Evolutionary conservation across 768 basidiomycete genomes (phyloP), one percentile per base, ranked within the genome.

Genomic region (Amyloporia xantha): DNA sequence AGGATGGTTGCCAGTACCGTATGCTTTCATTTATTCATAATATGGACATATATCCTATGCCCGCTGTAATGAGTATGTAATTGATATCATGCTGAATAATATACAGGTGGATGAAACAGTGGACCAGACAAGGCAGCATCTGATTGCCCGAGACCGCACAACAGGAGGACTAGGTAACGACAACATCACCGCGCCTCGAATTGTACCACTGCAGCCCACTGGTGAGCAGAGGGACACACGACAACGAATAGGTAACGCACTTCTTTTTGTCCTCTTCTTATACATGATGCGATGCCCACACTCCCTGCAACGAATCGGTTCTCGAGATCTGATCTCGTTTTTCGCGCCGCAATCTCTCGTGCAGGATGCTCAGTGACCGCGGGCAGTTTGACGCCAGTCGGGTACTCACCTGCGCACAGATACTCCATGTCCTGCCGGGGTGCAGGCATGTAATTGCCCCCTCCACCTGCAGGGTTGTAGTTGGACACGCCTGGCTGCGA

Each of bases 201-300:
- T 70, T 87, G 85, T 2, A 86, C 84, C 84, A 87, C 85, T 86
- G 56, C 15, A 44, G 54, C 52, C n/a, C n/a, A 40, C 39, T 17
- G 36, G 46, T 57, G 43, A 54, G 50, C 15, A 27, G 38, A 38
- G 15, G 20, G 21, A n/a, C 30, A 37, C 12, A 5, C 4, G 28
- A 36, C 9, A 42, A 30, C 5, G 27, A 19, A 11, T 38, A 47
- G 27, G 38, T 21, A 11, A 72, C 92, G 64, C 59, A 97, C 95
- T 94, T 75, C 91, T 75, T 62, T 79, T 89, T 20, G 93, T 95
- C 60, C 95, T 74, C 68, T 94, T 96, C 71, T 98, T 98, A 70
- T 96, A 97, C 91, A 98, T 93, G 65, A 98, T 95, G 45, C 95
- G 82, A 67, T 97, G 95, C 2, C 95, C 95, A 61, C 95, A 98